Evolutionary conservation across 768 basidiomycete species (phyloP), one percentile per base, ranked within the genome.

Genomic region (Suillus clintonianus): DNA sequence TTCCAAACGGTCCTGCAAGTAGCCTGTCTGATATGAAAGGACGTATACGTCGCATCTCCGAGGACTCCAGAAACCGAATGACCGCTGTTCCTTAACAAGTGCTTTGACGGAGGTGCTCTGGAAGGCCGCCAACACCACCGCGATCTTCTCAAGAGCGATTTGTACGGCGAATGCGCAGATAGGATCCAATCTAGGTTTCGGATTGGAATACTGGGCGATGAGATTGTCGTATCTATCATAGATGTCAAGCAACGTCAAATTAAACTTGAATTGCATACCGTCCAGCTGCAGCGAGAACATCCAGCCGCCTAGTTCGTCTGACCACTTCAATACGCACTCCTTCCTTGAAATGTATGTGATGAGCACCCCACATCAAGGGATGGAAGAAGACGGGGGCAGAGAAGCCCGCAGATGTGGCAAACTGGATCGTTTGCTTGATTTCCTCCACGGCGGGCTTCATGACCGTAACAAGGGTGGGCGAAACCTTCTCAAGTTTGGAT

Each of bases 31-130:
- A 64, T 89, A 91, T 0, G 91, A 91, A 32, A 93, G 86, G 14
- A 95, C 82, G 66, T 94, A 95, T 13, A 95, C 93, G 66, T 95
- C 93, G 67, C 94, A 94, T 43, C 92, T 82, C 17, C 92, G 83
- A n/a, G 93, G 93, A 74, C 91, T 91, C 92, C 91, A 95, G 70
- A 87, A 91, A 0, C 94, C 93, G 65, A 93, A 95, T 0, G 94
- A 93, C 13, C 87, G 85, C 64, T 88, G 86, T 69, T 93, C 91
- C 72, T 90, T 93, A 59, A 92, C 79, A 6, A 92, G 80, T 3
- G 83, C 83, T 71, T 87, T 88, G 42, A 92, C 83, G 1, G 89
- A 87, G 1, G 77, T 73, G 10, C 84, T 83, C 70, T 94, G 92
- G 71, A 85, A 90, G 2, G 86, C 79, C 0, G 90, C 91, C 2